Conservation (phyloP, 1,139 yeast species). For the Candida glucosophila region DNA sequence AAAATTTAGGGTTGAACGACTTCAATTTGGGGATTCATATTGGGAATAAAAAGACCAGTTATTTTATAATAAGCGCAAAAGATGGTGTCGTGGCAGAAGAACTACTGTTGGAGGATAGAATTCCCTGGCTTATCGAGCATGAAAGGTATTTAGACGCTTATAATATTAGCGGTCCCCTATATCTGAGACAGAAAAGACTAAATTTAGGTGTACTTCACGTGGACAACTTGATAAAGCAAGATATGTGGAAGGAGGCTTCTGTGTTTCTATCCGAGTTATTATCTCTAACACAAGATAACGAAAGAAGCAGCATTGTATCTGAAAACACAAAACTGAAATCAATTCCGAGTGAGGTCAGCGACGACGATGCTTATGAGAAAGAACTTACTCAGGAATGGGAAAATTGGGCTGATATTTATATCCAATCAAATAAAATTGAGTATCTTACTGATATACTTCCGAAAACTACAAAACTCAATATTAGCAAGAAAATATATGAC, state of each 20-base stretch:
- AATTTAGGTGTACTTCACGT: slow-evolving; percentile 58
- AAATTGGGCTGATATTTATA: slow-evolving; percentile 49
- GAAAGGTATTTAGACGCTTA: slow-evolving; percentile 61
- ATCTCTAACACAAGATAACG: slow-evolving; percentile 10
- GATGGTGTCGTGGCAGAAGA: slow-evolving; percentile 77
- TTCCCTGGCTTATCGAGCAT: slow-evolving; percentile 61
- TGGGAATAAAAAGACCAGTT: slow-evolving; percentile 27
- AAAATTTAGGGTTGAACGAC: slow-evolving; percentile 70
- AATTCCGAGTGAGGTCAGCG: slow-evolving; percentile 9
- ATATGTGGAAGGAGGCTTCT: slow-evolving; percentile 53
- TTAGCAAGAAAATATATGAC: slow-evolving; percentile 39
- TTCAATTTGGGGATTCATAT: slow-evolving; percentile 53
- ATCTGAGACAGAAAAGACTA: slow-evolving; percentile 42
- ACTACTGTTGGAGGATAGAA: slow-evolving; percentile 56
- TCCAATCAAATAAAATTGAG: slow-evolving; percentile 38
- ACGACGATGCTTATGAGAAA: slow-evolving; percentile 20
- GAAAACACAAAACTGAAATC: slow-evolving; percentile 24
- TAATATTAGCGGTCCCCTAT: slow-evolving; percentile 57
- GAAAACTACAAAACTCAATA: slow-evolving; percentile 22
- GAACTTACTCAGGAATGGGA: slow-evolving; percentile 54
- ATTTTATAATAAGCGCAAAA: slow-evolving; percentile 68
- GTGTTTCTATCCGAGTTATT: slow-evolving; percentile 36
- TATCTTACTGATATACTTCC: slow-evolving; percentile 52
- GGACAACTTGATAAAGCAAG: slow-evolving; percentile 40
- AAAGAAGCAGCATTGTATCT: slow-evolving; percentile 27